These are phyloP conservation scores for Colletotrichum eleusines DNA, from an alignment of 2,329 filamentous ascomycete genomes.

Conservation along the genomic window DNA sequence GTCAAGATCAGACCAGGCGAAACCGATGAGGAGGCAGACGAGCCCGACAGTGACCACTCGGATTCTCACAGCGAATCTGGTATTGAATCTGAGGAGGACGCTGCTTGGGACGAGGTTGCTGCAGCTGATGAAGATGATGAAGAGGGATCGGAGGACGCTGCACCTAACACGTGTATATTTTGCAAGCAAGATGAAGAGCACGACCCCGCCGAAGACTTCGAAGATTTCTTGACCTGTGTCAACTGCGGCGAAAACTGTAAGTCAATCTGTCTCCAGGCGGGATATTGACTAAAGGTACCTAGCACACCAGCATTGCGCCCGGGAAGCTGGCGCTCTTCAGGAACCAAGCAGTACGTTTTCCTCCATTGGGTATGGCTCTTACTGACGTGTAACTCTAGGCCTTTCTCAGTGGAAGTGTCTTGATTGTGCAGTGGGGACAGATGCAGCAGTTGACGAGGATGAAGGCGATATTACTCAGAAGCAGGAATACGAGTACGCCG, in stretches of 20 bases:
- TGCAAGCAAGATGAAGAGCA: conserved; percentile 87
- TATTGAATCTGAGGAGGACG: conserved; percentile 68
- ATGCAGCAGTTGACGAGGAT: neutral
- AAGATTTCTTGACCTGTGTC: conserved; percentile 80
- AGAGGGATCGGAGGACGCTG: conserved; percentile 67
- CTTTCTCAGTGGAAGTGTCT: conserved; percentile 64
- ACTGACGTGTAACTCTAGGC: conserved; percentile 47
- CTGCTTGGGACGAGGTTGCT: conserved; percentile 69
- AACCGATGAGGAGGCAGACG: conserved; percentile 58
- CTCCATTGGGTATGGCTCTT: neutral
- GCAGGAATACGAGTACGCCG: neutral
- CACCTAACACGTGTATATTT: conserved; percentile 70
- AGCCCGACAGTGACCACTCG: conserved; percentile 57
- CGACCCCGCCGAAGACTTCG: conserved; percentile 84
- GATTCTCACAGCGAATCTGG: conserved; percentile 63
- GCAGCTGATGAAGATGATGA: conserved; percentile 68
- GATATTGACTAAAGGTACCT: conserved; percentile 56
- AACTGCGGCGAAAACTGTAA: conserved; percentile 86
- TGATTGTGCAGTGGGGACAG: conserved; percentile 53
- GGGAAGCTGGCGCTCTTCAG: conserved; percentile 69
- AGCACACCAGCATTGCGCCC: conserved; percentile 94
- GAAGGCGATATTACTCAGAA: neutral
- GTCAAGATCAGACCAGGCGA: conserved; percentile 68
- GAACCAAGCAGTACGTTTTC: conserved; percentile 64
- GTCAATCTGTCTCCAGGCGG: conserved; percentile 52